These are phyloP conservation scores for Linnemannia schmuckeri DNA, from an alignment of 192 early-diverging fungal species.

Conservation along the genomic window DNA sequence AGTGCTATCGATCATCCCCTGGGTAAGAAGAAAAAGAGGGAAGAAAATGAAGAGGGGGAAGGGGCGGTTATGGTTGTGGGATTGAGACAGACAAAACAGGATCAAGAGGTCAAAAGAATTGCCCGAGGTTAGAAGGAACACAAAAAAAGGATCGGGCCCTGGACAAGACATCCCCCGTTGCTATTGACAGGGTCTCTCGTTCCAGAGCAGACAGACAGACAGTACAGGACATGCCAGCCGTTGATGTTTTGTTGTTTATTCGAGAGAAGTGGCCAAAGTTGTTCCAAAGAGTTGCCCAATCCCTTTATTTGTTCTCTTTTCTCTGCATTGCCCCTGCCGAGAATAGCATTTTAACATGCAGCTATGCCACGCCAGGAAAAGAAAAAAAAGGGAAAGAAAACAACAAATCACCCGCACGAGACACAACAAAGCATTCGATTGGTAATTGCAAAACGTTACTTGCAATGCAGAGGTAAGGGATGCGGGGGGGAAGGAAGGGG, in stretches of 20 bases:
- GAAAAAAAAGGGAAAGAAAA: not conserved
- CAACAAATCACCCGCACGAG: not conserved
- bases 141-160: conserved; percentile 1
- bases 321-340: not conserved
- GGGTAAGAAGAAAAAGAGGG: not conserved
- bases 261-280: not conserved
- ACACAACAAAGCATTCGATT: not conserved
- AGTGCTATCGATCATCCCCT: not conserved
- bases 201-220: not conserved
- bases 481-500: conserved; percentile 3
- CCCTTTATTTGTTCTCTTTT: not conserved
- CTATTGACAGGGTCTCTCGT: not conserved
- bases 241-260: not conserved
- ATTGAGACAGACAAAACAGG: not conserved
- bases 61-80: too few species aligned
- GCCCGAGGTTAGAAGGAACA: not conserved
- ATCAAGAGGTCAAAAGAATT: not conserved
- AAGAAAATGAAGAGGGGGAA: not conserved
- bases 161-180: not conserved
- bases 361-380: not conserved
- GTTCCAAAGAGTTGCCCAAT: too few species aligned
- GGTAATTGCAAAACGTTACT: not conserved
- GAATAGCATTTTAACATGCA: not conserved
- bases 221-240: not conserved
- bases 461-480: not conserved